phyloP scores from a whole-genome alignment of 768 basidiomycete genomes.

The Paxillus ammoniavirescens region DNA sequence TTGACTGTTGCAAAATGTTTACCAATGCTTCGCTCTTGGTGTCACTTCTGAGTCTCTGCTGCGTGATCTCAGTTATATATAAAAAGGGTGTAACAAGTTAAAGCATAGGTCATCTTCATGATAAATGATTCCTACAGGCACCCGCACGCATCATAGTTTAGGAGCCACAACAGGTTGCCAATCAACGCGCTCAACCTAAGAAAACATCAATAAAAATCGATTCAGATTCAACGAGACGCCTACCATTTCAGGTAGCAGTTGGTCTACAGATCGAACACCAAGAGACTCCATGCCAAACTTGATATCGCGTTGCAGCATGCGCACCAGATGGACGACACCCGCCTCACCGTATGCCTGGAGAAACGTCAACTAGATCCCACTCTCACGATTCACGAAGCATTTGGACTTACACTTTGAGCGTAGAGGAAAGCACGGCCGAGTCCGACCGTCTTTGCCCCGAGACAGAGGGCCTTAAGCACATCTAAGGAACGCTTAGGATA shows the following conservation, averaged over 20 bases:
- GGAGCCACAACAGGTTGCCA: conserved; percentile 49
- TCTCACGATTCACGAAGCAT: neutral
- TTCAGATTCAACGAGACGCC: conserved; percentile 14
- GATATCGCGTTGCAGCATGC: conserved; percentile 77
- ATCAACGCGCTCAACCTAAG: conserved; percentile 60
- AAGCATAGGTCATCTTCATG: no score
- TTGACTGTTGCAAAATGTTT: no score
- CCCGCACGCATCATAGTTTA: conserved; percentile 19
- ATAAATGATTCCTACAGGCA: no score
- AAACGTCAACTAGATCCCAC: conserved; percentile 1
- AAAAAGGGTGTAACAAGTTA: no score
- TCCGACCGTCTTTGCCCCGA: conserved; percentile 86
- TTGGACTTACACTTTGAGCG: conserved; percentile 66
- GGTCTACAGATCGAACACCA: conserved; percentile 62
- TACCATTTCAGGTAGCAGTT: conserved; percentile 77
- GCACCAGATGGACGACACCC: conserved; percentile 64
- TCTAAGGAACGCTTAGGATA: conserved; percentile 38
- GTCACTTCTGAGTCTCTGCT: no score
- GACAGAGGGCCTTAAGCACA: conserved; percentile 85
- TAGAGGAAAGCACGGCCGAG: conserved; percentile 85
- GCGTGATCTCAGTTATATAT: no score
- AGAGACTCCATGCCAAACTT: conserved; percentile 70
- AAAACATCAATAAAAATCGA: conserved; percentile 1
- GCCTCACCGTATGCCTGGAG: conserved; percentile 70
- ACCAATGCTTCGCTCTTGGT: no score